Base-by-base conservation (phyloP, 1,284 basidiomycete genomes). In the Stygiomarasmius scandens region DNA sequence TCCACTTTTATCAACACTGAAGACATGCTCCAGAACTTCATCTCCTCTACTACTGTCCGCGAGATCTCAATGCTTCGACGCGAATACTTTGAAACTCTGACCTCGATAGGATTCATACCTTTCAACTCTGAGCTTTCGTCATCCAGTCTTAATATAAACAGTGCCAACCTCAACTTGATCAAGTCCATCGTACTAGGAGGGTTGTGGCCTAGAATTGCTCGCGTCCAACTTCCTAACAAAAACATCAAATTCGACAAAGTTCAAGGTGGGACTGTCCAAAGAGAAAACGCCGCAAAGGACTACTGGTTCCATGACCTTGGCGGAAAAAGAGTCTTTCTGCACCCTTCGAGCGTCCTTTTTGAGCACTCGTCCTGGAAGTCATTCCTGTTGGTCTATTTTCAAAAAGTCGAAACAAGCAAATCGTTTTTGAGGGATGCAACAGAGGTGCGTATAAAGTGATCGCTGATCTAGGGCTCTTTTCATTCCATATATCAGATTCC, bases 351-450 rank as follows among this genome's bases (percentile, higher is more conserved):
- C 49, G 80, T 92, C 6, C 75, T 96, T 29, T 98, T 98, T 69
- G 78, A 78, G 47, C 84, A 85, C 59, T 80, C 83, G 23, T 79
- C 79, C 29, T 95, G 93, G 86, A 88, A 86, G 56, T 82, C 86
- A 29, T 88, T 87, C 2, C 95, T 95, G 70, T 68, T 96, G 49
- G 84, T 88, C 4, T 95, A 91, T 67, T 97, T 96, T 72, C 78
- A 85, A 64, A 93, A 94, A 73, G 85, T 89, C 57, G 82, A 87
- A 74, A 93, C 92, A n/a, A 87, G 79, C 32, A 96, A 96, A 70
- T 81, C 95, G 0, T 97, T 91, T 70, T 67, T 98, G 64, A 81
- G 93, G 51, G 95, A 96, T 71, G 93, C 87, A 11, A 96, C 93
- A 1, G 92, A 96, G 81, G 92, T 92, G 61, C 59, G 78, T 59